A percentile compares a stretch with the other conserved stretches of the same genome.
These are phyloP conservation scores for Teunomyces pallodes DNA, from an alignment of 805 yeast species.

Conservation along the genomic window DNA sequence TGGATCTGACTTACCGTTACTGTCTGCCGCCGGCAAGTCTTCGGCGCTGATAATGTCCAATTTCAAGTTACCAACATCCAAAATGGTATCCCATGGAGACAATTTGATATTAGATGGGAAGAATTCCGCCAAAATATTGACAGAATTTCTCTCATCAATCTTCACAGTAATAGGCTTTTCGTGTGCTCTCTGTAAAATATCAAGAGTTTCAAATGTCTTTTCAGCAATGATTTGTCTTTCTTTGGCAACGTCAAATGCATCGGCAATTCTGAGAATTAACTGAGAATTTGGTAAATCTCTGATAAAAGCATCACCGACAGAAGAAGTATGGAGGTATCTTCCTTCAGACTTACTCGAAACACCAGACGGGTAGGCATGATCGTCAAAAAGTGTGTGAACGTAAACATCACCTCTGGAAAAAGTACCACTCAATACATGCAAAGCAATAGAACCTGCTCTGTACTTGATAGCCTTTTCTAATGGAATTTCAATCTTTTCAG, in stretches of 20 bases:
- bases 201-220: conserved; percentile 47
- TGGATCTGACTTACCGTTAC: conserved; percentile 80
- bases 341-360: conserved; percentile 49
- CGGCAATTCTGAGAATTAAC: conserved; percentile 55
- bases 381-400: conserved; percentile 65
- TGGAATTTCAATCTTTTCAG: conserved; percentile 44
- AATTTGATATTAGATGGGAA: conserved; percentile 56
- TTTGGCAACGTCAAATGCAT: conserved; percentile 45
- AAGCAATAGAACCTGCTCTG: conserved; percentile 62
- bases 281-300: conserved; percentile 68
- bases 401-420: conserved; percentile 47
- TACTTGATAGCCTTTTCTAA: conserved; percentile 52
- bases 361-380: conserved; percentile 57
- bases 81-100: conserved; percentile 57
- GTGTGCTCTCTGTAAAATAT: conserved; percentile 51
- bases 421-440: conserved; percentile 51
- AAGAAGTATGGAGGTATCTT: conserved; percentile 40
- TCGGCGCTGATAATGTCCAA: conserved; percentile 58
- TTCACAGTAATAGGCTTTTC: conserved; percentile 44
- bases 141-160: conserved; percentile 35
- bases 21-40: conserved; percentile 56
- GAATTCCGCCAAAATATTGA: conserved; percentile 55
- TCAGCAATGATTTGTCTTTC: conserved; percentile 53
- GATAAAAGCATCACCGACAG: conserved; percentile 59
- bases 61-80: conserved; percentile 64